Conservation (phyloP, 495 filamentous ascomycete genomes). For the Apodospora peruviana region DNA sequence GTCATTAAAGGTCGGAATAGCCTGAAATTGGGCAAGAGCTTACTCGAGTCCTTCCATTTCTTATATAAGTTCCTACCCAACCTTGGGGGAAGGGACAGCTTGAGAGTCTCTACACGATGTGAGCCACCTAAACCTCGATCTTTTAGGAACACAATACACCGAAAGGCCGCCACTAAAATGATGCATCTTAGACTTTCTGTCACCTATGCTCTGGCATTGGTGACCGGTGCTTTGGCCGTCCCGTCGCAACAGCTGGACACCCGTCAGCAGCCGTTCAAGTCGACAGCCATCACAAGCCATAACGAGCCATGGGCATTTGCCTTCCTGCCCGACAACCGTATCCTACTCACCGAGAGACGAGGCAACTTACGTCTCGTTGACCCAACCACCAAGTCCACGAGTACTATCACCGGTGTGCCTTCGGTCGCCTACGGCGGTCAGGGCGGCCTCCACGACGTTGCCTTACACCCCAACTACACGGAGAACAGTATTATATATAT, state of each 20-base stretch:
- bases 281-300: constrained; percentile 25
- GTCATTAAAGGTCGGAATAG: constrained; percentile 22
- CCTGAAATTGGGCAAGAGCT: constrained; percentile 23
- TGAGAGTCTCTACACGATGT: constrained; percentile 20
- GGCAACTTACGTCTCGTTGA: constrained; percentile 29
- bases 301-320: constrained; percentile 31
- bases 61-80: constrained; percentile 29
- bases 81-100: too few species aligned
- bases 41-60: constrained; percentile 21
- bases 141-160: constrained; percentile 23
- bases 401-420: constrained; percentile 30
- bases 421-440: constrained; percentile 30
- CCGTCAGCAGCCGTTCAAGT: constrained; percentile 27
- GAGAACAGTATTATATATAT: constrained; percentile 32
- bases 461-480: constrained; percentile 28
- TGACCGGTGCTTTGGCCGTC: constrained; percentile 25
- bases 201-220: constrained; percentile 27
- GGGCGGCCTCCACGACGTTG: constrained; percentile 31
- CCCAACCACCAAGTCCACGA: constrained; percentile 25
- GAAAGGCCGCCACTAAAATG: constrained; percentile 24
- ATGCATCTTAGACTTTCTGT: constrained; percentile 29
- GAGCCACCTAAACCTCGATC: constrained; percentile 19
- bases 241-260: constrained; percentile 24
- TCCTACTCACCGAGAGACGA: constrained; percentile 31
- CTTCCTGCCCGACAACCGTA: constrained; percentile 30